Evolutionary conservation across 148 eudicot species (phyloP).

Genomic region (Fagopyrum esculentum): DNA sequence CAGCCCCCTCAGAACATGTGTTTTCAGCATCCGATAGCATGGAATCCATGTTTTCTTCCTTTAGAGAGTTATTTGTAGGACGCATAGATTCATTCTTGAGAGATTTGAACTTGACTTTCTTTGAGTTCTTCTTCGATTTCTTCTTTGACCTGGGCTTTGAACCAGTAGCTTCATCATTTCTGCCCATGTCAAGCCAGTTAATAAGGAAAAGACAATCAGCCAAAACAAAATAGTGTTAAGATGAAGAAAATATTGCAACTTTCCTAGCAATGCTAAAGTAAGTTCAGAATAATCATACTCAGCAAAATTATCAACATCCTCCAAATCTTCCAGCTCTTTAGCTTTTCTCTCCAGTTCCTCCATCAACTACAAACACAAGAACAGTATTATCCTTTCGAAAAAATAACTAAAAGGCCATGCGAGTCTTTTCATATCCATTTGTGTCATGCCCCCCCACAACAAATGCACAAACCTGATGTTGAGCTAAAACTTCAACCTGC

Average conservation of each 20-base stretch:
- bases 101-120: constrained; percentile 88
- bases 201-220: constrained; percentile 7
- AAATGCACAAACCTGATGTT: constrained; percentile 56
- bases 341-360: constrained; percentile 85
- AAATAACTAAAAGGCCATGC: background rate
- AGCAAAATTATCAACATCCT: constrained; percentile 31
- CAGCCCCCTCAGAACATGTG: constrained; percentile 31
- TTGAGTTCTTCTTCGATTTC: constrained; percentile 42
- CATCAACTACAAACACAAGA: constrained; percentile 50
- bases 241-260: background rate
- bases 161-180: constrained; percentile 38
- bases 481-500: constrained; percentile 87
- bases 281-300: constrained; percentile 28
- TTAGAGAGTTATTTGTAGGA: constrained; percentile 32
- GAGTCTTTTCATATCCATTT: background rate
- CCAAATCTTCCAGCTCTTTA: constrained; percentile 58
- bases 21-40: constrained; percentile 43
- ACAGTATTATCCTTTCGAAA: background rate
- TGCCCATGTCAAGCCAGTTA: constrained; percentile 20
- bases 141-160: constrained; percentile 67
- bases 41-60: constrained; percentile 38
- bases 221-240: background rate
- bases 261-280: constrained; percentile 3
- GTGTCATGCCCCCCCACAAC: background rate
- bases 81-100: constrained; percentile 67